Conservation (phyloP, 2,329 filamentous ascomycete species). For the Diaporthe batatas region DNA sequence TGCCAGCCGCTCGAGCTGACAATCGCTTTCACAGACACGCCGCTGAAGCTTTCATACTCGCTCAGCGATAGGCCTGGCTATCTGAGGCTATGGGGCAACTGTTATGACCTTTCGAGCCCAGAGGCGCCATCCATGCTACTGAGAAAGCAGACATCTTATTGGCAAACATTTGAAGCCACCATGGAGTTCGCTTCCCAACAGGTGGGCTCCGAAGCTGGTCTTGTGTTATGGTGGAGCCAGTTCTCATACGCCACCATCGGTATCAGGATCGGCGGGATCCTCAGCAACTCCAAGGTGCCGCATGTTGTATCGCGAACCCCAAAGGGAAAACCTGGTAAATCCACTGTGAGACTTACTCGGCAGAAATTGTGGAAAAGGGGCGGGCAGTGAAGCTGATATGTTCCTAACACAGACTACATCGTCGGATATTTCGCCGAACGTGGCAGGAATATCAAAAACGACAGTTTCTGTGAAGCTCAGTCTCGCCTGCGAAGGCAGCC, state of each 20-base stretch:
- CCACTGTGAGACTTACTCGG: conserved; percentile 41
- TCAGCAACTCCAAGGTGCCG: conserved; percentile 36
- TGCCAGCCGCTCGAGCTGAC: conserved; percentile 9
- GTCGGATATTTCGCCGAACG: conserved; percentile 26
- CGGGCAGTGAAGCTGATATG: neutral
- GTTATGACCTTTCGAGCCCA: conserved; percentile 64
- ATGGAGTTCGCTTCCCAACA: conserved; percentile 61
- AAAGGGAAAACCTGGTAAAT: conserved; percentile 44
- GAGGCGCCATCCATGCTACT: conserved; percentile 65
- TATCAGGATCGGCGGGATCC: conserved; percentile 45
- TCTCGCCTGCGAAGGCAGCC: conserved; percentile 20
- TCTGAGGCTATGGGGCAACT: conserved; percentile 64
- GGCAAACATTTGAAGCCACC: conserved; percentile 57
- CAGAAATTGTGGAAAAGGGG: neutral
- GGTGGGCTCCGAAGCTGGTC: conserved; percentile 63
- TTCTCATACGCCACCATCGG: conserved; percentile 53
- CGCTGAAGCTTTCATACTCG: conserved; percentile 60
- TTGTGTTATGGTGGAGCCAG: conserved; percentile 67
- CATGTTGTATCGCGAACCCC: conserved; percentile 45
- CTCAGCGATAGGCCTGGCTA: conserved; percentile 58
- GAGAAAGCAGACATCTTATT: conserved; percentile 64
- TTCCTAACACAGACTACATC: conserved; percentile 30
- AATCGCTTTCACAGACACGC: conserved; percentile 56
- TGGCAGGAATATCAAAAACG: conserved; percentile 9
- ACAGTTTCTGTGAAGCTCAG: conserved; percentile 6